Evolutionary conservation across 495 filamentous ascomycete species (phyloP).

Genomic region (Neurospora intermedia): DNA sequence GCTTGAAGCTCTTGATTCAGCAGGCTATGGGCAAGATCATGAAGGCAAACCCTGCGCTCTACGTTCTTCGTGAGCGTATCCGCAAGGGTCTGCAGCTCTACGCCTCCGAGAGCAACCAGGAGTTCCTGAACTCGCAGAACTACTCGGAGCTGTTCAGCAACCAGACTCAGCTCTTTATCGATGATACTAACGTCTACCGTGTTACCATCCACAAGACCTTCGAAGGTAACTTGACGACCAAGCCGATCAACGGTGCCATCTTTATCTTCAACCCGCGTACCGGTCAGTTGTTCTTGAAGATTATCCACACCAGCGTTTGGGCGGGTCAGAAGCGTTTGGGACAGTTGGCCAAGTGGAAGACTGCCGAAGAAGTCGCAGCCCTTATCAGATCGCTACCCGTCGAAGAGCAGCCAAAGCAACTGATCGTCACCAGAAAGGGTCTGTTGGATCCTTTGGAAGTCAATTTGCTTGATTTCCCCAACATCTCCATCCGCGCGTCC

Average conservation of each 20-base stretch:
- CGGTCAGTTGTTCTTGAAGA: slow-evolving; percentile 96
- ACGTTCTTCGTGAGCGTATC: slow-evolving; percentile 95
- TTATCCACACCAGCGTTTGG: slow-evolving; percentile 99
- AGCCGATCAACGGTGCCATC: slow-evolving; percentile 99
- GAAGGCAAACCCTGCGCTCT: slow-evolving; percentile 97
- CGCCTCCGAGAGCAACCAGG: slow-evolving; percentile 97
- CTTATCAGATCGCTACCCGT: slow-evolving; percentile 94
- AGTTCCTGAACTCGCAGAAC: slow-evolving; percentile 98
- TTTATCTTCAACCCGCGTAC: slow-evolving; percentile 99
- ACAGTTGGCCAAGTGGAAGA: slow-evolving; percentile 99
- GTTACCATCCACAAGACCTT: slow-evolving; percentile 99
- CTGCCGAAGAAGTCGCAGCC: slow-evolving; percentile 97
- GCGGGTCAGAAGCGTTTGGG: slow-evolving; percentile 98
- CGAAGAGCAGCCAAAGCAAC: slow-evolving; percentile 97
- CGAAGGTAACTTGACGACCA: slow-evolving; percentile 97
- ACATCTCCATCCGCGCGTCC: slow-evolving; percentile 97
- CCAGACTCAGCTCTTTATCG: slow-evolving; percentile 97
- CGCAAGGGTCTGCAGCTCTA: slow-evolving; percentile 97
- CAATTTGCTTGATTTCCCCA: slow-evolving; percentile 95
- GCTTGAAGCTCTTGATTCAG: slow-evolving; percentile 90
- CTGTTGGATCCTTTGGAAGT: slow-evolving; percentile 96
- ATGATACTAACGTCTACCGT: slow-evolving; percentile 98
- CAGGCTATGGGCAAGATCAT: slow-evolving; percentile 99
- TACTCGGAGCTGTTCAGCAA: slow-evolving; percentile 99
- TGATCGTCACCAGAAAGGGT: slow-evolving; percentile 97